These are phyloP conservation scores for Coriolopsis trogii DNA, from an alignment of 1,284 basidiomycete species.

Conservation along the genomic window DNA sequence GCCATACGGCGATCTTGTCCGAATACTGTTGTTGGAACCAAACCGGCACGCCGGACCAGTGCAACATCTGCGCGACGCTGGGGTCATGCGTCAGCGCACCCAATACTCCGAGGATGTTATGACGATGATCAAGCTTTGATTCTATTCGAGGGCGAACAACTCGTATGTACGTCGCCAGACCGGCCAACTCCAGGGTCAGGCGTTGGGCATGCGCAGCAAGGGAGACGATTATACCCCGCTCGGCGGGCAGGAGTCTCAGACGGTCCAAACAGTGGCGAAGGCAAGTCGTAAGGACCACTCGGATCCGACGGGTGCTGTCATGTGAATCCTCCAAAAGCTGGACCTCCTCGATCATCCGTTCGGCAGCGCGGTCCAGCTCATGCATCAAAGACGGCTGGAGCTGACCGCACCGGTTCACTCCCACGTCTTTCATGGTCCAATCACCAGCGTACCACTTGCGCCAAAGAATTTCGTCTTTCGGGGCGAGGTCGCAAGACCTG, in stretches of 20 bases:
- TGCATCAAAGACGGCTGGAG: background rate
- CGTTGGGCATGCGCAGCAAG: slow-evolving; percentile 3
- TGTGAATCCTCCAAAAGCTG: too few species aligned
- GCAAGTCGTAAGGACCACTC: background rate
- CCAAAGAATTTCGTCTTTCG: background rate
- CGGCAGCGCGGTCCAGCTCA: background rate
- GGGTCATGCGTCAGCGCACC: background rate
- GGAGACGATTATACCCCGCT: background rate
- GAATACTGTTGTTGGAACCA: slow-evolving; percentile 4
- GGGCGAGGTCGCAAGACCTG: background rate
- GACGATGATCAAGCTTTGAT: background rate
- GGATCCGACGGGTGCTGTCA: too few species aligned
- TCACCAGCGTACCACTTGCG: background rate
- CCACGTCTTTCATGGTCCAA: background rate
- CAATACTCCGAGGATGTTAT: background rate
- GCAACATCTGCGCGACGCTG: background rate
- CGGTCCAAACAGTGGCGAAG: background rate
- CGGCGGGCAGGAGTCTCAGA: background rate
- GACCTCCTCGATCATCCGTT: background rate
- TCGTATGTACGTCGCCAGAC: background rate
- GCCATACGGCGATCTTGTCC: background rate
- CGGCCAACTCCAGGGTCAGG: background rate
- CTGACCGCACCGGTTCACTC: background rate
- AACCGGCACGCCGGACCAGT: slow-evolving; percentile 1
- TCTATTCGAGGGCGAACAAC: background rate